These are phyloP conservation scores for Saccharum spontaneum DNA, from an alignment of 176 grass and related monocot genomes.

Conservation along the genomic window DNA sequence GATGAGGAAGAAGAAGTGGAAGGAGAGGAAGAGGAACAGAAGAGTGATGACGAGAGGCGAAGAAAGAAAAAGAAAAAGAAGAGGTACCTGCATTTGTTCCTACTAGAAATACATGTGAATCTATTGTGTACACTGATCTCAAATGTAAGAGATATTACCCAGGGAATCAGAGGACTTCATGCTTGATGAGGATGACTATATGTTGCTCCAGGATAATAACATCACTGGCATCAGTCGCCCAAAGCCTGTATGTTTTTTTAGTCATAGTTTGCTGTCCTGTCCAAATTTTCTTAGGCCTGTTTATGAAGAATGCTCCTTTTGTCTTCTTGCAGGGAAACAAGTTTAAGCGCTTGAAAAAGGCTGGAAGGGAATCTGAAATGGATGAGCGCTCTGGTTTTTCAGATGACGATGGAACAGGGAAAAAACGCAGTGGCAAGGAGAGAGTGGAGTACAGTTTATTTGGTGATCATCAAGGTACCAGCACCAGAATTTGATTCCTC, in stretches of 20 bases:
- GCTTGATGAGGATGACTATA: constrained; percentile 98
- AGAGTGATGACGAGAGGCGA: constrained; percentile 76
- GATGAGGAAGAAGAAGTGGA: constrained; percentile 72
- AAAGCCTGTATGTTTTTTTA: constrained; percentile 58
- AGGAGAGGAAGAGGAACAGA: constrained; percentile 59
- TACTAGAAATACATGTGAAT: background rate
- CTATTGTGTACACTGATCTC: constrained; percentile 34
- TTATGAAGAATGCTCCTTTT: background rate
- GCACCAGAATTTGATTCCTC: background rate
- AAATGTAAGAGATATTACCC: constrained; percentile 22
- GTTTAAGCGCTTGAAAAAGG: constrained; percentile 96
- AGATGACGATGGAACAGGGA: constrained; percentile 69
- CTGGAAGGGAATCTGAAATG: constrained; percentile 69
- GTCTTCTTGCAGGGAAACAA: constrained; percentile 54
- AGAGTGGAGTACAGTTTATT: constrained; percentile 83
- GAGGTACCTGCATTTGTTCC: constrained; percentile 46
- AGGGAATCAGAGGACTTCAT: constrained; percentile 78
- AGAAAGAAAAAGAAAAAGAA: constrained; percentile 89
- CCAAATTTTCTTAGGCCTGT: background rate
- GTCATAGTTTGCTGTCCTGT: background rate
- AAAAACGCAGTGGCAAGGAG: constrained; percentile 67
- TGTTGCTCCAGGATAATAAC: constrained; percentile 95
- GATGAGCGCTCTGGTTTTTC: constrained; percentile 63
- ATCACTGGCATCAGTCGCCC: constrained; percentile 77
- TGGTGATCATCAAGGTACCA: constrained; percentile 76